Conservation (phyloP, 352 stramenopile genomes). For the Phytopythium sindhum region DNA sequence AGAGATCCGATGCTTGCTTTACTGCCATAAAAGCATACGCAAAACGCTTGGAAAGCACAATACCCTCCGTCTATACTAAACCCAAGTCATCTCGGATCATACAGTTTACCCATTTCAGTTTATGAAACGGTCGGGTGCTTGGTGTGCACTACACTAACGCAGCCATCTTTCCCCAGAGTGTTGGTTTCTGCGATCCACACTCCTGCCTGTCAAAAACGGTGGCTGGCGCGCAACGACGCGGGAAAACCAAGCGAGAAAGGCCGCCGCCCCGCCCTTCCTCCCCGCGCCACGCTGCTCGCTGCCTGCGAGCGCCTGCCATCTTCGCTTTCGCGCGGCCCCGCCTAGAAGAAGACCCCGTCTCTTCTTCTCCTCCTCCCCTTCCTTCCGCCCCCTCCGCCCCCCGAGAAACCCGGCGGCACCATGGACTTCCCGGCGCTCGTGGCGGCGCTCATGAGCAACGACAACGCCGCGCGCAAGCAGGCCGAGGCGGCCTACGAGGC, state of each 20-base stretch:
- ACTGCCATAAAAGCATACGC: no score
- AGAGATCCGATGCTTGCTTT: no score
- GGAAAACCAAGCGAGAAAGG: neutral
- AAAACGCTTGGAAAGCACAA: neutral
- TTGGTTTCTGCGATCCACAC: neutral
- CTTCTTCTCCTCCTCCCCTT: neutral
- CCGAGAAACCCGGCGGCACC: neutral
- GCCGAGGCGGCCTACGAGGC: conserved; percentile 74
- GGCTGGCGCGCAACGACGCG: neutral
- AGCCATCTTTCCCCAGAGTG: neutral
- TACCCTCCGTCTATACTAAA: neutral
- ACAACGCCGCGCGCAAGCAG: conserved; percentile 69
- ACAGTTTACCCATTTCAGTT: neutral
- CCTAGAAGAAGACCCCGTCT: neutral
- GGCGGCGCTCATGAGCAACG: conserved; percentile 70
- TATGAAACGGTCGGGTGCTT: neutral
- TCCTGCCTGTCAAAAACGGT: neutral
- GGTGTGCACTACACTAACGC: neutral
- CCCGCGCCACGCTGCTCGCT: neutral
- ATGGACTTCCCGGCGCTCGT: conserved; percentile 80
- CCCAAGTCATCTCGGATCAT: no score
- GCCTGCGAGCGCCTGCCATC: no score
- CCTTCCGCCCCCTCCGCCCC: neutral
- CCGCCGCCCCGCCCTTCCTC: no score
- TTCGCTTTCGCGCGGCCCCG: neutral